Evolutionary conservation across 768 basidiomycete genomes (phyloP), one percentile per base, ranked within the genome.

Genomic region (Amanita polypyramis): DNA sequence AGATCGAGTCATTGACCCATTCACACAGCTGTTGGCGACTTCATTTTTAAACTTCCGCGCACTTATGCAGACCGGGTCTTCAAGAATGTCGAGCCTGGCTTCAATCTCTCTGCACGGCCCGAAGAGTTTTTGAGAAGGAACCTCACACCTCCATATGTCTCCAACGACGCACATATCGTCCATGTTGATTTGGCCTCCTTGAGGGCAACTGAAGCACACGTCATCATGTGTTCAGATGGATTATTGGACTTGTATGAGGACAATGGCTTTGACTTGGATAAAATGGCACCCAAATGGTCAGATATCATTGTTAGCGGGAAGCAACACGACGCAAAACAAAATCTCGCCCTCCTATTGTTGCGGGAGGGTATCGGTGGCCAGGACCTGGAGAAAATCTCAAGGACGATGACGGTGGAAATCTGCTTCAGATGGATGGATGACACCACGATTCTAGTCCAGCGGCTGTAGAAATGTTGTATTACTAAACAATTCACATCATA

Each of bases 341-440:
- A 69, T 38, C 55, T 65, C 35, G 75, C 73, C 4, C 56, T 76
- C 40, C 57, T 54, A 25, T 59, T 78, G 15, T 56, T 79, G 14
- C 63, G 72, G 2, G 64, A 70, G 32, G 74, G 63, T 0, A 55
- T 79, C 36, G 74, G 74, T 1, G 72, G 69, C 5, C 59, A 65
- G 8, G 68, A 73, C 45, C 43, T 45, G 30, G 67, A 71, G 33
- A 61, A 62, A 34, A 65, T 72, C 11, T 75, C 73, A 19, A 60
- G 66, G 45, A 61, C 66, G 59, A 56, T 79, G 45, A 76, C 75
- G 3, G 68, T 74, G 23, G 75, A 79, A 58, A 69, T 69, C 60
- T 52, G 54, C 20, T 60, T 56, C 30, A 58, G 65, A 42, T 79
- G 76, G 76, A 75, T 79, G 70, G 78, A 80, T 55, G 78, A 80